Evolutionary conservation across 2,329 filamentous ascomycete species (phyloP), one percentile per base, ranked within the genome.

Genomic region (Mycosphaerella arachidis): DNA sequence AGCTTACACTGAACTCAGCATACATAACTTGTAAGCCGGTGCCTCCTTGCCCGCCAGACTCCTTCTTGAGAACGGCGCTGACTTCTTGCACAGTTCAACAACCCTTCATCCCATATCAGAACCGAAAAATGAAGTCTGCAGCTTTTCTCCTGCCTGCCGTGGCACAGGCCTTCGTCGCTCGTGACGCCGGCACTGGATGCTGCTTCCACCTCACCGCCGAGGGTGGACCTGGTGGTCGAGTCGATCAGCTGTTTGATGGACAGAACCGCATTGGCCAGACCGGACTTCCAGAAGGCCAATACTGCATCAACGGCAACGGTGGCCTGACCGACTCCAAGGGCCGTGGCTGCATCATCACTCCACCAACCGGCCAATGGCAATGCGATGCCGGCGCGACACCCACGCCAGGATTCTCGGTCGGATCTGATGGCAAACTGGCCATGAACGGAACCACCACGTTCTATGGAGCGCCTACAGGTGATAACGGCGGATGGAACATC

Each of bases 311-410:
- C 63, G 76, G 77, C 16, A 78, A 78, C 55, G 80, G 82, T 48
- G 69, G 63, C 8, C 79, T 89, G 61, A 82, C 77, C 18, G 86
- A 88, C 69, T 71, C 75, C 52, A 77, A 77, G 52, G 81, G 81
- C 48, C 78, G 83, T 59, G 85, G 86, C 18, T 89, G 86, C 68
- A 85, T 86, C 72, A 75, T 87, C 68, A 88, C 86, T 63, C 77
- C 80, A 64, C 77, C 79, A 46, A 85, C 84, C 1, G 79, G 78
- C 29, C 82, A 86, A 52, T 82, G 85, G 60, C 85, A 87, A 69
- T 88, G 86, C 66, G 86, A 89, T 64, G 64, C 68, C 20, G 81
- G 82, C 51, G 81, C 81, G 12, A 64, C 68, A 13, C 79, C 82
- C 9, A 79, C 77, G 27, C 68, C 77, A 33, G 85, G 85, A 31